Base-by-base conservation (phyloP, 1,139 yeast genomes). In the Geotrichum candidum region DNA sequence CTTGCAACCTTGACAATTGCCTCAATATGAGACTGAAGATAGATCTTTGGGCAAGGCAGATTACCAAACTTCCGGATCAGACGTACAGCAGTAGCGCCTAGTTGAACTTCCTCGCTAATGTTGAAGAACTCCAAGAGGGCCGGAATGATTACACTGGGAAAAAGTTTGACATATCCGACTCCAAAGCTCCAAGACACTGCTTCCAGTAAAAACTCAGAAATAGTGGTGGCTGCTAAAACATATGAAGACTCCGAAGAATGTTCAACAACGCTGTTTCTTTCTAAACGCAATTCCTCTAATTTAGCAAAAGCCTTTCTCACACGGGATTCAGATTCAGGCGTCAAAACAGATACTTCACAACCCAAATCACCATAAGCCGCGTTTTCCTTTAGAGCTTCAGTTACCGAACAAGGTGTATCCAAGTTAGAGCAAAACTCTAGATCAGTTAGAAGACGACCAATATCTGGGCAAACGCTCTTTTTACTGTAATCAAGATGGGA, bases 31-130 rank as follows among this genome's bases (percentile, higher is more conserved):
- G 72, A 69, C 10, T 77, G 78, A 27, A 87, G 70, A 53, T 79
- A 73, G 1, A 76, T 76, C 4, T 74, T 69, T 48, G 82, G 80
- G 68, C 78, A 84, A 1, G 87, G 83, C 53, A 87, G 75, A 65
- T 84, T 86, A 0, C 91, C 86, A 2, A 87, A 76, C 51, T 78
- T 78, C 56, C 82, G 78, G 69, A 87, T 82, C 2, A 82, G 76
- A 1, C 80, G 69, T 2, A 82, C 78, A 0, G 90, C 87, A 53
- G 82, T 81, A 46, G 88, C 77, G 59, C 83, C 82, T 0, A 92
- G 87, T 64, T 92, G 81, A 65, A 86, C 88, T 27, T 90, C 91
- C 67, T 94, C 98, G 66, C 91, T 86, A 78, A 89, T 81, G 59
- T 82, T 82, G 61, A 86, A 83, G 62, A 91, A 77, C 38, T 82